Evolutionary conservation across 1,284 basidiomycete species (phyloP), one percentile per base, ranked within the genome.

Genomic region (Ustilago loliicola): DNA sequence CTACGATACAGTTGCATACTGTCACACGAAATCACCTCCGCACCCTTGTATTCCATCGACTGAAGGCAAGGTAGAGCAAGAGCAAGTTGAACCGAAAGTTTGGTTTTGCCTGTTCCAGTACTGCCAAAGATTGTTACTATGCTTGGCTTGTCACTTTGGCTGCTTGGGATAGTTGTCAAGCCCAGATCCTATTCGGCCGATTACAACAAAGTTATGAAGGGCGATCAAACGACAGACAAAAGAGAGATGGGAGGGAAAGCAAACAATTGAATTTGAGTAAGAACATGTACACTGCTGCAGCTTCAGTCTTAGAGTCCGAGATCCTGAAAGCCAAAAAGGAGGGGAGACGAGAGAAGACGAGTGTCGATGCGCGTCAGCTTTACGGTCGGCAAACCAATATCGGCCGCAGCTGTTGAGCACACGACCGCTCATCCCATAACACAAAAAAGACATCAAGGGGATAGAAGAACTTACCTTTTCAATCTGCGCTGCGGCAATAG

Each of bases 1-100:
- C 96, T 96, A n/a, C 89, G 89, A 87, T 99, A 99, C 17, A 96
- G 92, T 87, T 99, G 97, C 96, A 99, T 99, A 11, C 96, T 92
- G 87, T 99, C 97, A 10, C 95, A 94, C 80, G 97, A 98, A 84
- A 99, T 92, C 77, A 98, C 90, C 82, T 92, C 86, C 0, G 79
- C 87, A 0, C 53, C 52, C 8, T 15, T 36, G n/a, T 63, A 66
- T 9, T 42, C n/a, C 3, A 65, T 71, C n/a, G 48, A 66, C n/a
- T n/a, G n/a, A 1, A 50, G 42, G 0, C 8, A 38, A 2, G 52
- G 10, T 21, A 86, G 58, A 19, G 89, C 89, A 29, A 91, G 89
- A 15, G 94, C 95, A 17, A 99, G 89, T 66, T 98, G 92, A 23
- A 99, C 91, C 0, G 94, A 94, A 2, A 99, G 90, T 72, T 94